Evolutionary conservation across 1,284 basidiomycete species (phyloP), one percentile per base, ranked within the genome.

Genomic region (Microbotryomycetes sp.): DNA sequence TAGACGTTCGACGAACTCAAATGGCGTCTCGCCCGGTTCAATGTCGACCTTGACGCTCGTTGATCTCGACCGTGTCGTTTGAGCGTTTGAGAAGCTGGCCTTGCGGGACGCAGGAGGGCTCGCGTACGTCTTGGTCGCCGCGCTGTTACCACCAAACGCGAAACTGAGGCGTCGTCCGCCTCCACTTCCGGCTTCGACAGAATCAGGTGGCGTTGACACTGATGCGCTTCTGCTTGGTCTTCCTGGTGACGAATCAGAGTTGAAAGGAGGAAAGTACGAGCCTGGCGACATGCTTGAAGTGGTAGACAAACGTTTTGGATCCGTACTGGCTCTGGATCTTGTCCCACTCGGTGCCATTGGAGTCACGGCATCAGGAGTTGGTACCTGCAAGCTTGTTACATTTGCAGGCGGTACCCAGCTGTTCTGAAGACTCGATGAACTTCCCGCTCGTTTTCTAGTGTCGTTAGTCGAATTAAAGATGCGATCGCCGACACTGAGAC

Each of bases 1-100:
- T 29, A 94, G 76, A 58, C 89, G 80, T 7, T 76, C 72, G 32
- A 93, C 74, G 76, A 88, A 94, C 0, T 76, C 73, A 64, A 84
- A 84, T 1, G 88, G 84, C 19, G 84, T 82, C 74, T 93, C 89
- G 47, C 81, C 83, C 7, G 52, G 47, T 3, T 58, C 56, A 2
- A 59, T 26, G 31, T 55, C 31, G n/a, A 36, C 12, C 26, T 58
- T 54, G 19, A 60, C 19, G 56, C 30, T 49, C 42, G 22, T 52
- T 52, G 15, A 32, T 48, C 50, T 62, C 25, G 60, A 23, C 45
- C 26, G 29, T 25, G 28, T 7, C 50, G 48, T 54, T 26, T 42
- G 52, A 0, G 50, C 9, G 6, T 16, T 32, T 15, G 25, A 46
- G 9, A 47, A 36, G 12, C 52, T 48, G 16, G 53, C n/a, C 31